phyloP scores from a whole-genome alignment of 2,329 filamentous ascomycete genomes.

The Penicillium oxalicum region DNA sequence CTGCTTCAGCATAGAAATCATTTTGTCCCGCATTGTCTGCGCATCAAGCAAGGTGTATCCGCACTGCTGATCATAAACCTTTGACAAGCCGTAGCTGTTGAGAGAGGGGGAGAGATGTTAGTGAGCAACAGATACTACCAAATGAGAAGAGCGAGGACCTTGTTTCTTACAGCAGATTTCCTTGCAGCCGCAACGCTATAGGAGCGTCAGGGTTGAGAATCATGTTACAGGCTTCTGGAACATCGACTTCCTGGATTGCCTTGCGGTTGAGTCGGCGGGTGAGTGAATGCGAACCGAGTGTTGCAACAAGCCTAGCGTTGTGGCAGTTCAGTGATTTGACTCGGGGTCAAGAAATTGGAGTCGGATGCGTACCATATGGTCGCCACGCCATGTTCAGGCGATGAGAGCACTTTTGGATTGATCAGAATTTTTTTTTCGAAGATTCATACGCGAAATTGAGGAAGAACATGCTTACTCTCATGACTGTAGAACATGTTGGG shows the following conservation, averaged over 20 bases:
- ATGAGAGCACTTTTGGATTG: conserved; percentile 63
- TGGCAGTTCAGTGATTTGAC: conserved; percentile 18
- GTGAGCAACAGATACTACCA: conserved; percentile 10
- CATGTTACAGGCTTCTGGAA: conserved; percentile 79
- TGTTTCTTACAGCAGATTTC: conserved; percentile 65
- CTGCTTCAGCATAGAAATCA: conserved; percentile 61
- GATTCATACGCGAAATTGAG: background rate
- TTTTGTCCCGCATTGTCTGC: conserved; percentile 65
- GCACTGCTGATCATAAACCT: conserved; percentile 83
- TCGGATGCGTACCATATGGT: conserved; percentile 71
- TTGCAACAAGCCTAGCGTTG: conserved; percentile 73
- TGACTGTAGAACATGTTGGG: conserved; percentile 85
- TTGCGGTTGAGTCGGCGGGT: conserved; percentile 73
- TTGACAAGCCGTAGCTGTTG: conserved; percentile 66
- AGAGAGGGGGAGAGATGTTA: background rate
- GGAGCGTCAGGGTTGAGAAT: conserved; percentile 80
- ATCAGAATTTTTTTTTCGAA: conserved; percentile 1
- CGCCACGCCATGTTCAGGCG: conserved; percentile 80
- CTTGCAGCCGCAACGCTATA: conserved; percentile 82
- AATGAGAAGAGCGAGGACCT: background rate
- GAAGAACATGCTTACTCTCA: conserved; percentile 61
- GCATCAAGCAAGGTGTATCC: conserved; percentile 77
- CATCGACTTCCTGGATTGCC: conserved; percentile 80
- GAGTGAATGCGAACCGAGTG: conserved; percentile 66
- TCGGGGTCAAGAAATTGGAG: background rate